Percentiles rank a stretch among this genome's conserved stretches.
Conservation (phyloP, 1,284 basidiomycete genomes). For the Ganoderma lucidum region DNA sequence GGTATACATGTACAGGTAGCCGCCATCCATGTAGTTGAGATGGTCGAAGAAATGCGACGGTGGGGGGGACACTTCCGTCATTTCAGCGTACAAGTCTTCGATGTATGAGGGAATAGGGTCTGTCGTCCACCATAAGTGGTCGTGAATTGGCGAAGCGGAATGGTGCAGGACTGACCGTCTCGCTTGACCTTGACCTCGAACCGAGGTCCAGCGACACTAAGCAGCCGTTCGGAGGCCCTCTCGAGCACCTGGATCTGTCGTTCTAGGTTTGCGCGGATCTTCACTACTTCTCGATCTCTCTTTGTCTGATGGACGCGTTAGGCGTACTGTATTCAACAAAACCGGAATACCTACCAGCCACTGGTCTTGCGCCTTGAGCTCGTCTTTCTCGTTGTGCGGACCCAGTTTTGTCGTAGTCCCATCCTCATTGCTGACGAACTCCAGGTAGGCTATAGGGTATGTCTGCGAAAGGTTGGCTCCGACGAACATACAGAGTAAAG, state of each 20-base stretch:
- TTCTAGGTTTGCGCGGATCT: conserved; percentile 61
- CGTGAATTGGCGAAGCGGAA: not conserved
- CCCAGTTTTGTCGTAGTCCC: conserved; percentile 63
- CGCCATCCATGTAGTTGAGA: conserved; percentile 56
- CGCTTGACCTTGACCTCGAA: conserved; percentile 15
- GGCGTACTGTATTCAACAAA: not conserved
- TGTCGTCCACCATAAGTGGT: not conserved
- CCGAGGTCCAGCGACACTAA: conserved; percentile 16
- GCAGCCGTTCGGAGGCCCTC: conserved; percentile 50
- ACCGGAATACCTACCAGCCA: conserved; percentile 69
- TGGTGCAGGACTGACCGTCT: conserved; percentile 15
- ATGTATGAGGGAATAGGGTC: conserved; percentile 55
- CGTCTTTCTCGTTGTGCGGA: conserved; percentile 78
- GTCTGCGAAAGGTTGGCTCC: conserved; percentile 47
- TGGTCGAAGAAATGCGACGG: conserved; percentile 22
- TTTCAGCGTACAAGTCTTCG: conserved; percentile 59
- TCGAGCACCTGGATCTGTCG: conserved; percentile 67
- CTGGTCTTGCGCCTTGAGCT: conserved; percentile 61
- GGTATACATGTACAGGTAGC: conserved; percentile 71
- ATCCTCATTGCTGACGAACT: conserved; percentile 60
- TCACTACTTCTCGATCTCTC: conserved; percentile 61
- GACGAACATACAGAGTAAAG: conserved; percentile 38
- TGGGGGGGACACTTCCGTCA: conserved; percentile 42
- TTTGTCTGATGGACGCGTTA: conserved; percentile 48
- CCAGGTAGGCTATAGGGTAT: conserved; percentile 70